Evolutionary conservation across 768 basidiomycete genomes (phyloP), one percentile per base, ranked within the genome.

Genomic region (Mycena floridula): DNA sequence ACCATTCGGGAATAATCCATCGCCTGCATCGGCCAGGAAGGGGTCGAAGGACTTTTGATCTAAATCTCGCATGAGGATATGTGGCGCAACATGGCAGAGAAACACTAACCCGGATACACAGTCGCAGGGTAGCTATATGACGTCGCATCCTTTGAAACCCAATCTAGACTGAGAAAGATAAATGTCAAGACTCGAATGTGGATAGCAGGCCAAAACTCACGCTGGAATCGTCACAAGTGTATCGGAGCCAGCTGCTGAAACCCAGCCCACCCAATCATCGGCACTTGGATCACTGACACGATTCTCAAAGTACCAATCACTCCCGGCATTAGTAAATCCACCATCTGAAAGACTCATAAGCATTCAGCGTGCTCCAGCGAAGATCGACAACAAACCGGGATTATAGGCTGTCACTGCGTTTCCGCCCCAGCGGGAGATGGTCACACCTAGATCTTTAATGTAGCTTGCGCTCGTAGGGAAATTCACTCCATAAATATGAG

Each of bases 271-370:
- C 75, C 74, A 78, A 32, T 59, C 68, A 51, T 78, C 74, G 15
- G 73, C 73, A 46, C 32, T 49, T 4, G 39, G 42, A 43, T 68
- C 66, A 24, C 59, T 60, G n/a, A 48, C 62, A 16, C 76, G 63
- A 50, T 78, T 78, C 54, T 77, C 75, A 37, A 78, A 76, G 55
- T 66, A 78, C 76, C 76, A 78, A 48, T 78, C 76, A 26, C 60
- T 67, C 35, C 74, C 76, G n/a, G n/a, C n/a, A n/a, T n/a, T n/a
- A n/a, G n/a, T n/a, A n/a, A n/a, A n/a, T n/a, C n/a, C n/a, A n/a
- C n/a, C n/a, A n/a, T n/a, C n/a, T n/a, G n/a, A n/a, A n/a, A n/a
- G n/a, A n/a, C n/a, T n/a, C n/a, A n/a, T n/a, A n/a, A n/a, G n/a
- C n/a, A n/a, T n/a, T n/a, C n/a, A n/a, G n/a, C n/a, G n/a, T n/a